Evolutionary conservation across 495 filamentous ascomycete genomes (phyloP).

Genomic region (Penicillium bialowiezense): DNA sequence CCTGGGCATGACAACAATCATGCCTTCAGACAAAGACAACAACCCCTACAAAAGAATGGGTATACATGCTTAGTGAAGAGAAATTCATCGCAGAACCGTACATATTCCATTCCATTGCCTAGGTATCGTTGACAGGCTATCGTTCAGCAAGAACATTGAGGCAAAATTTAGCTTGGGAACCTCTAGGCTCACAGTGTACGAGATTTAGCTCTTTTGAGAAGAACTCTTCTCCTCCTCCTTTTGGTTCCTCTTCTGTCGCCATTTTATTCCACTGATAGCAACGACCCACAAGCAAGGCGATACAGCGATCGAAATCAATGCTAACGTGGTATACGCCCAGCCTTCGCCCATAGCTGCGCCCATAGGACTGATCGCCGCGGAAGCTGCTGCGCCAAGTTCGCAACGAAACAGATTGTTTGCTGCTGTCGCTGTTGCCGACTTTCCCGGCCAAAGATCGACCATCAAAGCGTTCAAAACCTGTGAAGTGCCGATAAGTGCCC

Average conservation of each 20-base stretch:
- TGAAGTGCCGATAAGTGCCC: conserved; percentile 27
- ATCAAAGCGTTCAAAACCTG: conserved; percentile 48
- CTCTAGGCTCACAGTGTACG: too few species aligned
- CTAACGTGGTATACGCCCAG: conserved; percentile 62
- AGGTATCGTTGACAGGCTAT: too few species aligned
- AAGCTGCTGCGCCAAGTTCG: conserved; percentile 58
- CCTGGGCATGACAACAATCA: too few species aligned
- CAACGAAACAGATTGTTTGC: conserved; percentile 66
- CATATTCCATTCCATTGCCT: too few species aligned
- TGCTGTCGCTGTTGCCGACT: conserved; percentile 58
- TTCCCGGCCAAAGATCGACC: conserved; percentile 58
- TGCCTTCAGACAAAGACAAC: too few species aligned
- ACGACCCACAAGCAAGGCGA: conserved; percentile 25
- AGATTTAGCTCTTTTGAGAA: background rate
- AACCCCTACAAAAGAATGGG: too few species aligned
- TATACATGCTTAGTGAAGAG: too few species aligned
- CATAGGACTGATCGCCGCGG: conserved; percentile 55
- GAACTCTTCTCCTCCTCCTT: conserved; percentile 10
- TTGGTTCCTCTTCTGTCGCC: conserved; percentile 32
- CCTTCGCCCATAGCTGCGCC: conserved; percentile 56
- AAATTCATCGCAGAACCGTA: too few species aligned
- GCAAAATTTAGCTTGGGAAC: too few species aligned
- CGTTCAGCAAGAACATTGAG: too few species aligned
- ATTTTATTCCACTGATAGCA: conserved; percentile 34
- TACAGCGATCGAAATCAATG: conserved; percentile 26